Base-by-base conservation (phyloP, 2,329 filamentous ascomycete genomes). In the Nigrograna mackinnonii region DNA sequence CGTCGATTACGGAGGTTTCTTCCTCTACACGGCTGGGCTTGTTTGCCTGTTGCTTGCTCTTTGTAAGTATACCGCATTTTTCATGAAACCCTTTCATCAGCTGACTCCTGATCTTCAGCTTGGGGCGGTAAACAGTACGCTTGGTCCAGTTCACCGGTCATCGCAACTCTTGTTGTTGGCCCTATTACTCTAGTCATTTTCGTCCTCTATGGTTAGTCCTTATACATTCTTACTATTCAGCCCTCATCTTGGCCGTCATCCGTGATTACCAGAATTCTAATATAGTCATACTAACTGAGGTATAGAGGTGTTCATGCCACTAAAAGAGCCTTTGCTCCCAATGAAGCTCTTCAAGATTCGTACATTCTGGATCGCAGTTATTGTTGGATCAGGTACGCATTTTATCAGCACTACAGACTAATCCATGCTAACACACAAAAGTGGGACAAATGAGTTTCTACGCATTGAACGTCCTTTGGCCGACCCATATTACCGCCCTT, bases 281-380 rank as follows among this genome's bases (percentile, higher is more conserved):
- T n/a, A n/a, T n/a, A n/a, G n/a, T n/a, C 9, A 9, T 28, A 28
- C 24, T 28, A 16, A 35, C 32, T 35, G 32, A 7, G 9, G n/a
- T 16, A 16, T 35, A 35, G 32, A 35, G 16, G 16, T 12, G 11
- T 37, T 6, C 16, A 37, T 37, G 13, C n/a, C n/a, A 19, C 21
- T 37, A 12, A 12, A 6, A 17, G 14, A 37, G 16, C 35, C 35
- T 19, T 19, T 37, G 6, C 35, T 37, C 22, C 35, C 35, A 6
- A 37, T 37, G 35, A 19, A 16, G 21, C 20, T 37, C 11, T 37
- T 37, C 35, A 37, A 22, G 20, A 37, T 37, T 16, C n/a, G 35
- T n/a, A 37, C 18, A n/a, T 37, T 37, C 20, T 37, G 35, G 35
- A 16, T 37, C 13, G 35, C 35, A 19, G 13, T 17, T 16, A 22